Percentiles rank a stretch among this genome's conserved stretches.
phyloP scores from a whole-genome alignment of 2,329 filamentous ascomycete species.

The Cercospora nicotianae region DNA sequence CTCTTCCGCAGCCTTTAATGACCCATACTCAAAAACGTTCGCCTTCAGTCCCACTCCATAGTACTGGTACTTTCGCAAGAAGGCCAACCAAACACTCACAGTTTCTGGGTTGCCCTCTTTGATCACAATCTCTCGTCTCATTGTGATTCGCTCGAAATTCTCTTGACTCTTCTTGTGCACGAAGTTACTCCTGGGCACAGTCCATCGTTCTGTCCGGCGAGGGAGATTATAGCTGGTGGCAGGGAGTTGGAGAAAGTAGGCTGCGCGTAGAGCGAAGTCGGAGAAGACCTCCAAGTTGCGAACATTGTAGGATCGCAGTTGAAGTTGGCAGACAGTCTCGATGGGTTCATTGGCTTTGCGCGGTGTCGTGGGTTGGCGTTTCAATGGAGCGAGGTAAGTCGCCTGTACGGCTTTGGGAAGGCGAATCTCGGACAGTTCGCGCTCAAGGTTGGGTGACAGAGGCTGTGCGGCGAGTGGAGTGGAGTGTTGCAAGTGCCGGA shows the following conservation, averaged over 20 bases:
- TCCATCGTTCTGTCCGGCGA: slow-evolving; percentile 88
- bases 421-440: slow-evolving; percentile 48
- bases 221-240: slow-evolving; percentile 84
- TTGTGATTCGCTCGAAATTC: slow-evolving; percentile 91
- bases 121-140: slow-evolving; percentile 85
- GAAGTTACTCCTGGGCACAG: slow-evolving; percentile 83
- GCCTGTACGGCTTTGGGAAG: slow-evolving; percentile 80
- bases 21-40: slow-evolving; percentile 87
- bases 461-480: slow-evolving; percentile 17
- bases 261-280: slow-evolving; percentile 91
- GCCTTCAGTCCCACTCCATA: slow-evolving; percentile 99
- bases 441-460: slow-evolving; percentile 18
- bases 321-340: slow-evolving; percentile 60
- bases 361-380: slow-evolving; percentile 70
- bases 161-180: slow-evolving; percentile 97
- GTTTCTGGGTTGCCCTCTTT: slow-evolving; percentile 86
- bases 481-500: slow-evolving; percentile 25
- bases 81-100: slow-evolving; percentile 89
- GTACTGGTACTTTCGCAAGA: slow-evolving; percentile 86
- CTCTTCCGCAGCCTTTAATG: slow-evolving; percentile 43
- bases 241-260: slow-evolving; percentile 87
- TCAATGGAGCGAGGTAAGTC: slow-evolving; percentile 80
- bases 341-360: neutral
- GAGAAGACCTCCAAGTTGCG: slow-evolving; percentile 91
- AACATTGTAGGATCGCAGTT: slow-evolving; percentile 85